Evolutionary conservation across 2,329 filamentous ascomycete genomes (phyloP).

Genomic region (Alternaria incomplexa): DNA sequence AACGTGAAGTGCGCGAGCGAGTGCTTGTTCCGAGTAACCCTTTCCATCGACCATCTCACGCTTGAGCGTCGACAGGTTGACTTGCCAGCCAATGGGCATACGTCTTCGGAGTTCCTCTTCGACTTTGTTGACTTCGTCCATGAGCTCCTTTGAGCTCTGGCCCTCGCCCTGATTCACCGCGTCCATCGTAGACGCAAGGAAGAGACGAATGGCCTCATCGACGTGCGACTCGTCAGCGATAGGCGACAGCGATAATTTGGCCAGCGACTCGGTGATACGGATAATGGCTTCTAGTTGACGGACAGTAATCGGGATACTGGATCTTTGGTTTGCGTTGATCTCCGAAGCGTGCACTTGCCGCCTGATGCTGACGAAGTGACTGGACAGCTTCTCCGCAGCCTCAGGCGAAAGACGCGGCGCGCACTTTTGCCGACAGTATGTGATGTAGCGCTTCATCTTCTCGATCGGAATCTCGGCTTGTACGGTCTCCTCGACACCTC

Average conservation of each 20-base stretch:
- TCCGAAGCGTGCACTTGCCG: slow-evolving; percentile 92
- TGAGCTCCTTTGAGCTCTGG: slow-evolving; percentile 80
- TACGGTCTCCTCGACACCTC: slow-evolving; percentile 78
- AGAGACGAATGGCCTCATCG: slow-evolving; percentile 95
- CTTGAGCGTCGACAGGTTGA: slow-evolving; percentile 82
- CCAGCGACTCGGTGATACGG: slow-evolving; percentile 93
- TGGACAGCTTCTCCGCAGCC: slow-evolving; percentile 93
- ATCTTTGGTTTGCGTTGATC: slow-evolving; percentile 85
- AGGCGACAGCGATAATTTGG: slow-evolving; percentile 85
- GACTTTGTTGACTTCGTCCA: slow-evolving; percentile 85
- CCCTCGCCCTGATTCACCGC: slow-evolving; percentile 89
- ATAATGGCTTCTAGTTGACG: slow-evolving; percentile 97
- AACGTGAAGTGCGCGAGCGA: slow-evolving; percentile 84
- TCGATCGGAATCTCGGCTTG: slow-evolving; percentile 92
- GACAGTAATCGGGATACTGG: slow-evolving; percentile 95
- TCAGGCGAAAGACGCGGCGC: slow-evolving; percentile 88
- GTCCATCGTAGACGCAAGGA: slow-evolving; percentile 97
- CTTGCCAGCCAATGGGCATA: slow-evolving; percentile 94
- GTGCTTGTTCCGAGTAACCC: slow-evolving; percentile 84
- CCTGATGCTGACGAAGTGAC: slow-evolving; percentile 95
- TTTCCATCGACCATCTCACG: slow-evolving; percentile 92
- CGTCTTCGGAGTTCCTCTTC: slow-evolving; percentile 88
- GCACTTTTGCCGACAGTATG: slow-evolving; percentile 94
- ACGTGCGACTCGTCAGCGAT: slow-evolving; percentile 91
- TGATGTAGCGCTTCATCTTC: slow-evolving; percentile 97